Evolutionary conservation across 2,329 filamentous ascomycete genomes (phyloP).

Genomic region (Pseudocercospora eumusae): DNA sequence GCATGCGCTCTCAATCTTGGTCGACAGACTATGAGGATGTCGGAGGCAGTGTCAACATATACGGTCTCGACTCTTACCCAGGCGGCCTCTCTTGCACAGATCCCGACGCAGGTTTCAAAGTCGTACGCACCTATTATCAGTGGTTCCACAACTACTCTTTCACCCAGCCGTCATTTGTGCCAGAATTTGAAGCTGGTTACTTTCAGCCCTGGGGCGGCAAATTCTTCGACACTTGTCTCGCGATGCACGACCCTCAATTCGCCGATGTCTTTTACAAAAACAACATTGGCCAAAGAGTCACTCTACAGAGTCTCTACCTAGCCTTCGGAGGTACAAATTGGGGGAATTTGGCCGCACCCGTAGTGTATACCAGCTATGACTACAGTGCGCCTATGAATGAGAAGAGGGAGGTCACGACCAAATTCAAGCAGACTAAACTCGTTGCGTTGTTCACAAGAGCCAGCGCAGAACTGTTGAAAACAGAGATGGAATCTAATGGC

Average conservation of each 20-base stretch:
- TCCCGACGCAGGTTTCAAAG: slow-evolving; percentile 54
- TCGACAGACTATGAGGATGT: slow-evolving; percentile 61
- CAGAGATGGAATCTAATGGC: slow-evolving; percentile 53
- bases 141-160: slow-evolving; percentile 42
- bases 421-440: slow-evolving; percentile 66
- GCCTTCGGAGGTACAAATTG: slow-evolving; percentile 58
- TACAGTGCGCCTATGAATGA: slow-evolving; percentile 65
- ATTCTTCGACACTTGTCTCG: slow-evolving; percentile 55
- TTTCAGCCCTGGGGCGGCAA: slow-evolving; percentile 63
- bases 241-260: slow-evolving; percentile 48
- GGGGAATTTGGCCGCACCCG: slow-evolving; percentile 15
- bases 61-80: slow-evolving; percentile 56
- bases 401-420: slow-evolving; percentile 59
- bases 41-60: slow-evolving; percentile 54
- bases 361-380: slow-evolving; percentile 61
- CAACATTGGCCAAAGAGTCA: slow-evolving; percentile 61
- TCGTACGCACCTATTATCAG: slow-evolving; percentile 53
- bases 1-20: slow-evolving; percentile 61
- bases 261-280: slow-evolving; percentile 66
- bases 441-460: slow-evolving; percentile 62
- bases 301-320: slow-evolving; percentile 65
- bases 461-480: slow-evolving; percentile 59
- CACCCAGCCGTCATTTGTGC: slow-evolving; percentile 56
- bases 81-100: slow-evolving; percentile 64
- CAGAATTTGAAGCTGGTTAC: slow-evolving; percentile 60